phyloP scores from a whole-genome alignment of 441 rosid genomes.

The Aquilaria agallochum region DNA sequence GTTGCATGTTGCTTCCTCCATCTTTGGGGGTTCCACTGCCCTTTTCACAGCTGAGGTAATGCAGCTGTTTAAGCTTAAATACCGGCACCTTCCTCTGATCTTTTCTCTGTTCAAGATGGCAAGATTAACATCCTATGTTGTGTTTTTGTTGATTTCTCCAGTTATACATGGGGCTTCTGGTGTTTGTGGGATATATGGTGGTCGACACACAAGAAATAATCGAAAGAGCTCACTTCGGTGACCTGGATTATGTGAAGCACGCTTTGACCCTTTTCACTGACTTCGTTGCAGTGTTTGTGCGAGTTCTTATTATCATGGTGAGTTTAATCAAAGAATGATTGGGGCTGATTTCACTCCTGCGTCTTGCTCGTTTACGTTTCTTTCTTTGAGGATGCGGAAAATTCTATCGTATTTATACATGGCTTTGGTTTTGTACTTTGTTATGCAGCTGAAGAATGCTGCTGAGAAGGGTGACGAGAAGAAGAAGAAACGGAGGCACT shows the following conservation, averaged over 20 bases:
- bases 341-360: neutral
- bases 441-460: constrained; percentile 62
- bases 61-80: neutral
- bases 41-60: constrained; percentile 66
- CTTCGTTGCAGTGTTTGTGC: constrained; percentile 68
- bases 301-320: constrained; percentile 79
- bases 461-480: constrained; percentile 62
- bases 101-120: neutral
- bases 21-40: constrained; percentile 76
- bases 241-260: constrained; percentile 79
- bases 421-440: neutral
- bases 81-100: neutral
- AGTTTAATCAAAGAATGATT: constrained; percentile 7
- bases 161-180: constrained; percentile 67
- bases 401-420: neutral
- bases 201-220: constrained; percentile 87
- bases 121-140: neutral
- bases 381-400: too few relatives aligned
- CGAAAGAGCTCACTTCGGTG: constrained; percentile 81
- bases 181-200: constrained; percentile 76
- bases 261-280: constrained; percentile 70
- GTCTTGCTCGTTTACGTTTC: too few relatives aligned
- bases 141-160: constrained; percentile 19
- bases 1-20: constrained; percentile 66
- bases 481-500: constrained; percentile 60